phyloP scores from a whole-genome alignment of 345 rosid genomes.

The Gossypium bickii region DNA sequence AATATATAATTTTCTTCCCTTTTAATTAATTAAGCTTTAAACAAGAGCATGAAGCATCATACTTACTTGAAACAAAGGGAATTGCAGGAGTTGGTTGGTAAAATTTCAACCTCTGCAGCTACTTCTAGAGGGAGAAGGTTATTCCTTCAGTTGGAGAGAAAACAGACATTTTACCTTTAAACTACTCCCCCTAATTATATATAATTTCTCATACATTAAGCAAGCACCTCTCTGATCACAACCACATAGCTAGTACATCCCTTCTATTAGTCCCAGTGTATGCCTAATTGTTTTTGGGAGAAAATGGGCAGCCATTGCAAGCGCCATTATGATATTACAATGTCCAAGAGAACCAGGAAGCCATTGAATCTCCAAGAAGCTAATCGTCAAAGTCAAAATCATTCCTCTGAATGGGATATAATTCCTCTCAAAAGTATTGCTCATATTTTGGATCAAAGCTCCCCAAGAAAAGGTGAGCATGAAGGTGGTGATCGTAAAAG shows the following conservation, averaged over 20 bases:
- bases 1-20: too few relatives aligned
- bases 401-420: not conserved
- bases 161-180: not conserved
- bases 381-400: too few relatives aligned
- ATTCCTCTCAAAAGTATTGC: too few relatives aligned
- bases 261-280: too few relatives aligned
- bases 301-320: conserved; percentile 39
- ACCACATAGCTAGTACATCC: not conserved
- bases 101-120: not conserved
- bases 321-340: conserved; percentile 45
- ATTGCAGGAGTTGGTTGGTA: not conserved
- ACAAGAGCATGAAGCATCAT: too few relatives aligned
- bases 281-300: not conserved
- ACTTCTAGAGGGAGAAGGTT: not conserved
- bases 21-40: too few relatives aligned
- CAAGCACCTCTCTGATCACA: not conserved
- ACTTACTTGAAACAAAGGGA: not conserved
- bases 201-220: not conserved
- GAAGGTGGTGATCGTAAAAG: conserved; percentile 32
- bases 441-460: not conserved
- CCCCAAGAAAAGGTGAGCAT: not conserved
- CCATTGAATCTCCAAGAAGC: conserved; percentile 23
- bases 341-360: conserved; percentile 77
- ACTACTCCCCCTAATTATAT: not conserved
- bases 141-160: not conserved